Percentiles rank a stretch among this genome's conserved stretches.
phyloP scores from a whole-genome alignment of 805 yeast species.

The Teunomyces funiuensis region DNA sequence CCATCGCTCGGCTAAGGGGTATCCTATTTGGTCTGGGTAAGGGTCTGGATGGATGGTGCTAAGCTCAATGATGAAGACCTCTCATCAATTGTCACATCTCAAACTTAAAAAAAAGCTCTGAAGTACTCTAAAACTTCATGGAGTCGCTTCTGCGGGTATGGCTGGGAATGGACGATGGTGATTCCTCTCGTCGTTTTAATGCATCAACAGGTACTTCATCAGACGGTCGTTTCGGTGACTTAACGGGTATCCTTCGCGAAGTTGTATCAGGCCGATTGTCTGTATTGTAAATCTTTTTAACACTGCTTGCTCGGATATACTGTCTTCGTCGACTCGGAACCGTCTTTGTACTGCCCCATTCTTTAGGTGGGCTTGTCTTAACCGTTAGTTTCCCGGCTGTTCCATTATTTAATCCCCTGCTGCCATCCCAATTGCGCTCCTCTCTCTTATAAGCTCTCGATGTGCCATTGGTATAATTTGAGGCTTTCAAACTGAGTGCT shows the following conservation, averaged over 20 bases:
- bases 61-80: neutral
- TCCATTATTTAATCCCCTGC: neutral
- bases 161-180: slow-evolving; percentile 6
- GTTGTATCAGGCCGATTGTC: neutral
- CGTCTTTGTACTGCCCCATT: neutral
- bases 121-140: too few species aligned
- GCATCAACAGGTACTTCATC: neutral
- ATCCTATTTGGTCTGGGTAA: neutral
- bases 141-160: neutral
- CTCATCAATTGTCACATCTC: slow-evolving; percentile 4
- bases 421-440: neutral
- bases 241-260: neutral
- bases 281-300: neutral
- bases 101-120: neutral
- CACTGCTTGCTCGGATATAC: neutral
- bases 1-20: neutral
- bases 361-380: slow-evolving; percentile 4
- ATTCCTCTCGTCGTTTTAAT: slow-evolving; percentile 5
- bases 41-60: slow-evolving; percentile 1
- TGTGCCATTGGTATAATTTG: neutral
- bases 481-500: neutral
- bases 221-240: slow-evolving; percentile 6
- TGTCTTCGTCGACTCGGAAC: slow-evolving; percentile 1
- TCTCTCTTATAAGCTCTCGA: neutral
- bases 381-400: slow-evolving; percentile 9